Evolutionary conservation across 1,284 basidiomycete species (phyloP), one percentile per base, ranked within the genome.

Genomic region (Boletus hoseneyae): DNA sequence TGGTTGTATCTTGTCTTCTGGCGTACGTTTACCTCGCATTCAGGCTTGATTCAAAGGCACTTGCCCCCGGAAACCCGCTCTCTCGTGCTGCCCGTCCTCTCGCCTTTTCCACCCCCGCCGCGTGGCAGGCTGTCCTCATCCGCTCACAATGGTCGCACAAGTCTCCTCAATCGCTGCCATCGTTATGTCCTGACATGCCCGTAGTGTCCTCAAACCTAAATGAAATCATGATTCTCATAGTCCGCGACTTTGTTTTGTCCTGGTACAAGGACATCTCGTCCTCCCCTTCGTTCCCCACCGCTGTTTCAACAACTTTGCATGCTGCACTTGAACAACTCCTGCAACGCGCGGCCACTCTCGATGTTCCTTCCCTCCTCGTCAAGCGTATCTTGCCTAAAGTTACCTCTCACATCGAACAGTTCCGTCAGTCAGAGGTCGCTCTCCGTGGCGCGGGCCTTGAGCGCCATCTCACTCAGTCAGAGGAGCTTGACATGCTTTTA

Each of bases 211-310:
- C 78, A 15, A 77, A 82, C 11, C 64, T 95, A 15, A 87, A 93
- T 60, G 81, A 86, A 16, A 79, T 95, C 47, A 76, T 96, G 42
- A 77, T 78, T n/a, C 77, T 91, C 62, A 79, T 92, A 53, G 82
- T 90, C 27, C 75, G 85, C 48, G 90, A 91, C 68, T 96, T 95
- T 64, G 83, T 97, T 16, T 69, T 87, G 43, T 79, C 79, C 15
- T 96, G 93, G 93, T 96, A 94, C 73, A 77, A 75, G 54, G 79
- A 84, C 21, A 75, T 96, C 37, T 96, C 93, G 6, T 78, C 85
- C 6, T 93, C 91, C 0, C 84, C 90, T 6, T 83, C 90, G 1
- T 97, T 98, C 64, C 92, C 93, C 15, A 78, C 82, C 52, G 87
- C 92, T 11, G 85, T 96, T 40, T 91, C 93, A 7, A 72, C 73